phyloP scores from a whole-genome alignment of 345 rosid species.

The Eucalyptus marginata region DNA sequence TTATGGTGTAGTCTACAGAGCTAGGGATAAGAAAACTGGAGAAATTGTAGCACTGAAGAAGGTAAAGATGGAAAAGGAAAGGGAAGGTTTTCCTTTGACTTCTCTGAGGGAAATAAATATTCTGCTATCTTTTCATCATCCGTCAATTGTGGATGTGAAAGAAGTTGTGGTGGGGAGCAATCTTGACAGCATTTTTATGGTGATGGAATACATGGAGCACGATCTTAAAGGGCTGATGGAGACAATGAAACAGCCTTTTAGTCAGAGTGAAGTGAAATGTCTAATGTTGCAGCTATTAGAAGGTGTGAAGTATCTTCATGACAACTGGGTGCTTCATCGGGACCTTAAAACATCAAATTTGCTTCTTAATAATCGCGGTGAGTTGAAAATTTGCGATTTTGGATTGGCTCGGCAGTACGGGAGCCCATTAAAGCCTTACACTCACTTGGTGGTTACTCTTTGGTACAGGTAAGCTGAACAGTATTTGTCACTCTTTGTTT shows the following conservation, averaged over 20 bases:
- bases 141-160: constrained; percentile 93
- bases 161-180: constrained; percentile 97
- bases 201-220: constrained; percentile 99
- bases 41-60: constrained; percentile 97
- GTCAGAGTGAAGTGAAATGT: constrained; percentile 99
- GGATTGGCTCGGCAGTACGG: constrained; percentile 99
- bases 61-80: constrained; percentile 99
- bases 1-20: constrained; percentile 98
- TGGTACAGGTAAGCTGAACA: constrained; percentile 77
- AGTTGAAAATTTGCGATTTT: constrained; percentile 95
- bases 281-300: constrained; percentile 92
- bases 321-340: constrained; percentile 99
- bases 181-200: constrained; percentile 97
- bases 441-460: constrained; percentile 97
- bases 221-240: constrained; percentile 96
- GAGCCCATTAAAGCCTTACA: constrained; percentile 90
- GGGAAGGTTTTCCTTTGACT: constrained; percentile 98
- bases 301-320: constrained; percentile 95
- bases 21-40: constrained; percentile 83
- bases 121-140: constrained; percentile 94
- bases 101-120: constrained; percentile 91
- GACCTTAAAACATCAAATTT: constrained; percentile 95
- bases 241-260: constrained; percentile 94
- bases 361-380: constrained; percentile 91
- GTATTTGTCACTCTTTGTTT: not conserved